phyloP scores from a whole-genome alignment of 371 early-diverging fungal genomes.

The Globomyces sp. region DNA sequence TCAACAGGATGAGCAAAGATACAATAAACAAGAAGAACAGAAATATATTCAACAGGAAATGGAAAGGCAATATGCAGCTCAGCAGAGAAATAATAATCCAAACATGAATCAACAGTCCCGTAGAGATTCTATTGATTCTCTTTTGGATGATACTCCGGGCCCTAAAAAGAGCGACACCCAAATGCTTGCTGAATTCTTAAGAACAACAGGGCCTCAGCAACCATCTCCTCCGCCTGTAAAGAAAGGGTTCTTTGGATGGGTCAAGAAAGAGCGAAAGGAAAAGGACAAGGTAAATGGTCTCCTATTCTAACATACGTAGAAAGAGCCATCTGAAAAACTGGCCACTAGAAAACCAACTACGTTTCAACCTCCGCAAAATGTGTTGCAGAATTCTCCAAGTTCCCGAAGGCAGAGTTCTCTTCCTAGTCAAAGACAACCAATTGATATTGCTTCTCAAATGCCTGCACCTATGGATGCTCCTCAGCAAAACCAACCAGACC shows the following conservation, averaged over 20 bases:
- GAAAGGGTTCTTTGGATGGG: constrained; percentile 17
- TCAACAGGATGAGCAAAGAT: no score
- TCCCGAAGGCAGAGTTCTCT: no score
- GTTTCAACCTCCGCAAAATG: neutral
- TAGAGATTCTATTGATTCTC: constrained; percentile 4
- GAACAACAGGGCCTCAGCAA: constrained; percentile 25
- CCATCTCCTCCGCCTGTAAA: constrained; percentile 23
- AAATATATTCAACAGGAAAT: no score
- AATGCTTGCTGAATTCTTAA: constrained; percentile 35
- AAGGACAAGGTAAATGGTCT: neutral
- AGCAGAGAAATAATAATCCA: no score
- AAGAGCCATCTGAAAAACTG: neutral
- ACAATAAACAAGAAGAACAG: no score
- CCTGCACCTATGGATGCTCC: neutral
- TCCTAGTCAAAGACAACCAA: no score
- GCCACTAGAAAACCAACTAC: neutral
- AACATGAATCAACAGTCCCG: neutral
- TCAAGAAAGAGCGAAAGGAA: constrained; percentile 22
- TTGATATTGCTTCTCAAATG: no score
- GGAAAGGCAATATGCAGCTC: no score
- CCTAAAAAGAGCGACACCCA: constrained; percentile 24
- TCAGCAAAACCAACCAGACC: neutral
- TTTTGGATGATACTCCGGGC: neutral
- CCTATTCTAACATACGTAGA: neutral
- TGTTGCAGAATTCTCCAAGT: neutral